These are phyloP conservation scores for Colletotrichum incanum DNA, from an alignment of 2,329 filamentous ascomycete species.

Conservation along the genomic window DNA sequence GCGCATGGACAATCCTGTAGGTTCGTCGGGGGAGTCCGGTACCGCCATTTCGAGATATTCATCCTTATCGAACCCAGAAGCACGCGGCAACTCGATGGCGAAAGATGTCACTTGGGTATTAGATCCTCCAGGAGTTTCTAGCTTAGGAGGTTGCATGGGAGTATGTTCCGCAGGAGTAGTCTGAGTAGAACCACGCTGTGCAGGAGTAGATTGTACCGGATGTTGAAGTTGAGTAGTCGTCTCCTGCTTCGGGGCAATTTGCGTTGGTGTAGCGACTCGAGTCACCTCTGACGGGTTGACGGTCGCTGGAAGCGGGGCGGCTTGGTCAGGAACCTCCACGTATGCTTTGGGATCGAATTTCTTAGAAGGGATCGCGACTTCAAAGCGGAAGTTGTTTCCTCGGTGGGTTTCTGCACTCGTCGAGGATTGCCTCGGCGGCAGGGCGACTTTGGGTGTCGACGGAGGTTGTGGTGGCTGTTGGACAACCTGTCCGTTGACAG, in stretches of 20 bases:
- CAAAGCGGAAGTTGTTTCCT: slow-evolving; percentile 59
- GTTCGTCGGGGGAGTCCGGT: slow-evolving; percentile 62
- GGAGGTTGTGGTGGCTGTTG: slow-evolving; percentile 31
- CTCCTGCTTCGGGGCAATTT: slow-evolving; percentile 12
- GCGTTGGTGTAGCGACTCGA: slow-evolving; percentile 5
- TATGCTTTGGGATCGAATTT: slow-evolving; percentile 58
- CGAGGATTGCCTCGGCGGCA: slow-evolving; percentile 35
- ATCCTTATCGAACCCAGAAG: slow-evolving; percentile 62
- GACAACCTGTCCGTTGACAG: slow-evolving; percentile 47
- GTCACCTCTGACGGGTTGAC: slow-evolving; percentile 17
- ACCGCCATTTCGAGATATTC: slow-evolving; percentile 64
- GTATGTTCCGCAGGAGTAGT: background rate
- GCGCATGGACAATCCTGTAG: slow-evolving; percentile 64
- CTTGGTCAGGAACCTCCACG: slow-evolving; percentile 50
- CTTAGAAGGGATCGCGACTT: slow-evolving; percentile 65
- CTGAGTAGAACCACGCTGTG: slow-evolving; percentile 2
- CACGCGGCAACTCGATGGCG: slow-evolving; percentile 63
- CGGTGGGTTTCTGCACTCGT: slow-evolving; percentile 51
- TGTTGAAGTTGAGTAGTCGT: slow-evolving; percentile 1
- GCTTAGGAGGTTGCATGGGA: background rate
- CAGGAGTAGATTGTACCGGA: background rate
- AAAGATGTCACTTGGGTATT: slow-evolving; percentile 48
- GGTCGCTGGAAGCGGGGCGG: slow-evolving; percentile 45
- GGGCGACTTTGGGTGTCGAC: slow-evolving; percentile 43
- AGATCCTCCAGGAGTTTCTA: background rate